These are phyloP conservation scores for Citrullus colocynthis DNA, from an alignment of 306 rosid genomes.

Conservation along the genomic window DNA sequence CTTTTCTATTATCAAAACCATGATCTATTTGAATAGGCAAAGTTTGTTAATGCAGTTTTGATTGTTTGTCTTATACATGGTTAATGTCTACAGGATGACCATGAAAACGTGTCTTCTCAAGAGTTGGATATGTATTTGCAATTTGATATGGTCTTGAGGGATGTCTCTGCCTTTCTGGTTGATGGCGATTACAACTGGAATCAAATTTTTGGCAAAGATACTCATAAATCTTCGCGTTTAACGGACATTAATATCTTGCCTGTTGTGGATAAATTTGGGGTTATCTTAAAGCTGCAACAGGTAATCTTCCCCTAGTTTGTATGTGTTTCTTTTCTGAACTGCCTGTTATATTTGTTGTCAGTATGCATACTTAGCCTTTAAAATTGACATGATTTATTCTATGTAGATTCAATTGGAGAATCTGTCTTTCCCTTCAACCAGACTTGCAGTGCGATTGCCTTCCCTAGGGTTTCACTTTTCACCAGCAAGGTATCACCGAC, in stretches of 20 bases:
- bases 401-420: slow-evolving; percentile 55
- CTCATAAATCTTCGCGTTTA: slow-evolving; percentile 22
- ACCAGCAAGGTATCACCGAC: slow-evolving; percentile 91
- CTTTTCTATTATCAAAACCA: not conserved
- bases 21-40: not conserved
- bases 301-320: slow-evolving; percentile 23
- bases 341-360: not conserved
- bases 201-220: slow-evolving; percentile 25
- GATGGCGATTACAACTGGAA: slow-evolving; percentile 90
- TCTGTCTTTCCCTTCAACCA: slow-evolving; percentile 64
- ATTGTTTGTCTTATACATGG: not conserved
- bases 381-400: slow-evolving; percentile 8
- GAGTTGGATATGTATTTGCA: slow-evolving; percentile 65
- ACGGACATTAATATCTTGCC: slow-evolving; percentile 45
- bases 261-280: slow-evolving; percentile 75
- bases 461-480: slow-evolving; percentile 86
- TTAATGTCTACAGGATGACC: slow-evolving; percentile 53
- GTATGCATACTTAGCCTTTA: not conserved
- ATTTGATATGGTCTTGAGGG: slow-evolving; percentile 78
- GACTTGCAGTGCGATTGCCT: slow-evolving; percentile 76
- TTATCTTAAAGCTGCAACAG: slow-evolving; percentile 70
- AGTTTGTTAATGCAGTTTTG: slow-evolving; percentile 3
- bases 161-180: slow-evolving; percentile 86
- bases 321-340: not conserved
- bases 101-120: slow-evolving; percentile 34